Evolutionary conservation across 2,329 filamentous ascomycete genomes (phyloP).

Genomic region (Myriosclerotinia duriaeana): DNA sequence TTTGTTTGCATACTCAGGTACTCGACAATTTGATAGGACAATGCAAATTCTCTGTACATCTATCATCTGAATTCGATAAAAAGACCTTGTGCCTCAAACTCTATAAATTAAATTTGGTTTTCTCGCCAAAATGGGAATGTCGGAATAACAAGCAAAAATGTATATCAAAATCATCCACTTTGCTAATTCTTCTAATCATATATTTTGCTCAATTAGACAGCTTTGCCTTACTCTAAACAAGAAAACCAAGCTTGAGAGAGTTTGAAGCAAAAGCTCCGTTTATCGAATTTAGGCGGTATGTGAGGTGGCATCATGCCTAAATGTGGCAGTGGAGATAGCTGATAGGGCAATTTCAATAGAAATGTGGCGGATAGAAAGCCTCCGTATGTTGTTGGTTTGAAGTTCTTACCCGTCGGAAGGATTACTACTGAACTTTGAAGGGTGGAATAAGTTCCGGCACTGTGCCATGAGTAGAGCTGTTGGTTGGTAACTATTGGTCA

Average conservation of each 20-base stretch:
- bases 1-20: neutral
- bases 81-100: too few relatives aligned
- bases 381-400: neutral
- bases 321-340: neutral
- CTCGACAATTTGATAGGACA: conserved; percentile 1
- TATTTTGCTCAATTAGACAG: too few relatives aligned
- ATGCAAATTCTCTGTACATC: neutral
- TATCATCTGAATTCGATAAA: neutral
- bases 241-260: too few relatives aligned
- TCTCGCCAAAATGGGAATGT: too few relatives aligned
- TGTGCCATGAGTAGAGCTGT: neutral
- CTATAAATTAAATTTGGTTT: too few relatives aligned
- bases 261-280: too few relatives aligned
- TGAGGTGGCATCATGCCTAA: conserved; percentile 8
- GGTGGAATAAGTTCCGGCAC: neutral
- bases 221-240: too few relatives aligned
- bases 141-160: too few relatives aligned
- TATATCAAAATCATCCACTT: too few relatives aligned
- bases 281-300: too few relatives aligned
- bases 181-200: too few relatives aligned
- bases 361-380: neutral
- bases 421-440: conserved; percentile 14
- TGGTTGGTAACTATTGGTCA: neutral
- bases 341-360: neutral
- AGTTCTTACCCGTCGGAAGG: conserved; percentile 12